Evolutionary conservation across 768 basidiomycete species (phyloP).

Genomic region (Lentinula detonsa): DNA sequence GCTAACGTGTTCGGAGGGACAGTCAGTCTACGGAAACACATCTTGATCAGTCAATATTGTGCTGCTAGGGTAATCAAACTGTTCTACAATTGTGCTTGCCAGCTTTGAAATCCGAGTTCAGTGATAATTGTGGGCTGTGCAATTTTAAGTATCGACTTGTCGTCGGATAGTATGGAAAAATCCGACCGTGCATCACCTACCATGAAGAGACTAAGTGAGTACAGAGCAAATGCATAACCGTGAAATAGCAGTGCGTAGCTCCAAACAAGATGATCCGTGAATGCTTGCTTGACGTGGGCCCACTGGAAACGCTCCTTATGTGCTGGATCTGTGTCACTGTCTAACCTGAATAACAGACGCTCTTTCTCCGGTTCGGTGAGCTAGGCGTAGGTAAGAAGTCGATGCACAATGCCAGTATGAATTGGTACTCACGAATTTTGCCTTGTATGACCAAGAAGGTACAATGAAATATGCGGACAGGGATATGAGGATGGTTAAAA

Average conservation of each 20-base stretch:
- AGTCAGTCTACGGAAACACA: constrained; percentile 35
- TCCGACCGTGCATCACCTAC: constrained; percentile 15
- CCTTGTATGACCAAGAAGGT: constrained; percentile 30
- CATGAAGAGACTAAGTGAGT: constrained; percentile 53
- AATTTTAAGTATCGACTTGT: no score
- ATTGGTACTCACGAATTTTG: constrained; percentile 15
- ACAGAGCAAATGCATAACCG: constrained; percentile 53
- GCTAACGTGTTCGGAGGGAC: constrained; percentile 55
- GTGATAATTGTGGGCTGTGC: constrained; percentile 56
- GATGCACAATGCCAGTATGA: not conserved
- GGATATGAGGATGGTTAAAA: constrained; percentile 43
- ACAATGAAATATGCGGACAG: constrained; percentile 23
- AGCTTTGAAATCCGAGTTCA: constrained; percentile 48
- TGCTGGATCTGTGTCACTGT: constrained; percentile 48
- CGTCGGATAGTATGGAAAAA: no score
- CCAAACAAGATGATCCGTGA: constrained; percentile 55
- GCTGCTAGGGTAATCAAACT: not conserved
- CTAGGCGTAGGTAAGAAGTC: not conserved
- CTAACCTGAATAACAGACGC: constrained; percentile 42
- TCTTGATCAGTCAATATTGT: constrained; percentile 10
- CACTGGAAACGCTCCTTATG: constrained; percentile 51
- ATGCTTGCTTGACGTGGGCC: constrained; percentile 49
- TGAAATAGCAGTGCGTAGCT: constrained; percentile 57
- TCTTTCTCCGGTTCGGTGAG: constrained; percentile 40
- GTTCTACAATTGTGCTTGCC: constrained; percentile 41